phyloP scores from a whole-genome alignment of 2,329 filamentous ascomycete species.

The Lojkania enalia region DNA sequence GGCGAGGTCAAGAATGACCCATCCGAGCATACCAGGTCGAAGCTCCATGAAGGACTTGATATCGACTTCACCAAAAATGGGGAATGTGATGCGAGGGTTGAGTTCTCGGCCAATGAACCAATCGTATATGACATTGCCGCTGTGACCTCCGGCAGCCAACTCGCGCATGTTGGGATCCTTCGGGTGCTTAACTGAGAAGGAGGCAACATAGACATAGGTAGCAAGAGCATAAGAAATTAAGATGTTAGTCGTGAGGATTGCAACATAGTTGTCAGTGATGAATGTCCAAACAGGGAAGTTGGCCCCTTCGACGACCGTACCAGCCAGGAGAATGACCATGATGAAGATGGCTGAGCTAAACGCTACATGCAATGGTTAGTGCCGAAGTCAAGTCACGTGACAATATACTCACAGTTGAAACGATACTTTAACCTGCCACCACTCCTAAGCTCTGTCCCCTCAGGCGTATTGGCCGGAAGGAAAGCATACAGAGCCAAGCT shows the following conservation, averaged over 20 bases:
- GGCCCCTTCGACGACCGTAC: slow-evolving; percentile 75
- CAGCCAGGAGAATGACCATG: slow-evolving; percentile 70
- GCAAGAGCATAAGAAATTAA: slow-evolving; percentile 74
- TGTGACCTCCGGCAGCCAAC: slow-evolving; percentile 78
- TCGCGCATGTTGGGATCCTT: slow-evolving; percentile 73
- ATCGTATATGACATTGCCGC: slow-evolving; percentile 87
- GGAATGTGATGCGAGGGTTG: slow-evolving; percentile 81
- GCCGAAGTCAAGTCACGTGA: slow-evolving; percentile 8
- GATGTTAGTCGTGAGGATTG: slow-evolving; percentile 81
- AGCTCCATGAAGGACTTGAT: slow-evolving; percentile 90
- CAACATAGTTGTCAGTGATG: slow-evolving; percentile 87
- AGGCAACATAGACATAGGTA: slow-evolving; percentile 77
- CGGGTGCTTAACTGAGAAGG: slow-evolving; percentile 75
- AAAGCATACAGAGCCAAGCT: slow-evolving; percentile 74
- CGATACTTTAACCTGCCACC: slow-evolving; percentile 81
- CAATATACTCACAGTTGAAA: slow-evolving; percentile 57
- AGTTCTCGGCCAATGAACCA: slow-evolving; percentile 97
- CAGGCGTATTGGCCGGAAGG: slow-evolving; percentile 71
- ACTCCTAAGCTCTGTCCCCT: slow-evolving; percentile 70
- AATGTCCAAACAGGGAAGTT: slow-evolving; percentile 90
- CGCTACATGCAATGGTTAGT: slow-evolving; percentile 54
- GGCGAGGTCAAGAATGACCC: slow-evolving; percentile 81
- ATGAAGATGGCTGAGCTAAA: slow-evolving; percentile 76
- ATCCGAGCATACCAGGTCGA: slow-evolving; percentile 87
- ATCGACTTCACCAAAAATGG: slow-evolving; percentile 81